A percentile compares a stretch with the other conserved stretches of the same genome.
Evolutionary conservation across 176 grass and related monocot species (phyloP).

Genomic region (Carex myosuroides): DNA sequence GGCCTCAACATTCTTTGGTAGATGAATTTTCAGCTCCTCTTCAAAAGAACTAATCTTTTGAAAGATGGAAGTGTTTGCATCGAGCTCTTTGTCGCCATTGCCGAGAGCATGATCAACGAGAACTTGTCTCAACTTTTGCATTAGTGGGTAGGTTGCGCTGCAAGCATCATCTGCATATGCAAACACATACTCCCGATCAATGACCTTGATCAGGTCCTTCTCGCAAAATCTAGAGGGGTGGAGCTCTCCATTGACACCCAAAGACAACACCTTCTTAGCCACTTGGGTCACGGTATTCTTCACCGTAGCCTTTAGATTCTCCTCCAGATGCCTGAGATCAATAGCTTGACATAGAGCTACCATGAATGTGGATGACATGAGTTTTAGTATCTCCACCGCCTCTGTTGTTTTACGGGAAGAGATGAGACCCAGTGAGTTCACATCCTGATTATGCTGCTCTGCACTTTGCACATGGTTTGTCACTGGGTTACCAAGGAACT

Average conservation of each 20-base stretch:
- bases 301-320: slow-evolving; percentile 66
- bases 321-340: slow-evolving; percentile 75
- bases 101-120: slow-evolving; percentile 32
- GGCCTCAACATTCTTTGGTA: slow-evolving; percentile 48
- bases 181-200: slow-evolving; percentile 33
- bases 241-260: slow-evolving; percentile 32
- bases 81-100: slow-evolving; percentile 32
- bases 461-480: slow-evolving; percentile 95
- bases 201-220: slow-evolving; percentile 33
- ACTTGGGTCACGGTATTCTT: slow-evolving; percentile 46
- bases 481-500: slow-evolving; percentile 83
- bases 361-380: slow-evolving; percentile 89
- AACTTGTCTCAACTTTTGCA: slow-evolving; percentile 33
- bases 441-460: slow-evolving; percentile 91
- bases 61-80: slow-evolving; percentile 12
- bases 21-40: slow-evolving; percentile 33
- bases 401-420: slow-evolving; percentile 76
- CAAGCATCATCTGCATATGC: slow-evolving; percentile 31
- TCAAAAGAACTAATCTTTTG: slow-evolving; percentile 49
- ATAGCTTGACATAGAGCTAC: slow-evolving; percentile 54
- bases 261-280: slow-evolving; percentile 30
- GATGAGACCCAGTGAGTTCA: slow-evolving; percentile 90
- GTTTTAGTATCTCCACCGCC: slow-evolving; percentile 75
- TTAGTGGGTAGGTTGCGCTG: slow-evolving; percentile 26
- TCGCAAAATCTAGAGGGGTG: slow-evolving; percentile 44